phyloP scores from a whole-genome alignment of 345 rosid genomes.

The Camelina sativa region DNA sequence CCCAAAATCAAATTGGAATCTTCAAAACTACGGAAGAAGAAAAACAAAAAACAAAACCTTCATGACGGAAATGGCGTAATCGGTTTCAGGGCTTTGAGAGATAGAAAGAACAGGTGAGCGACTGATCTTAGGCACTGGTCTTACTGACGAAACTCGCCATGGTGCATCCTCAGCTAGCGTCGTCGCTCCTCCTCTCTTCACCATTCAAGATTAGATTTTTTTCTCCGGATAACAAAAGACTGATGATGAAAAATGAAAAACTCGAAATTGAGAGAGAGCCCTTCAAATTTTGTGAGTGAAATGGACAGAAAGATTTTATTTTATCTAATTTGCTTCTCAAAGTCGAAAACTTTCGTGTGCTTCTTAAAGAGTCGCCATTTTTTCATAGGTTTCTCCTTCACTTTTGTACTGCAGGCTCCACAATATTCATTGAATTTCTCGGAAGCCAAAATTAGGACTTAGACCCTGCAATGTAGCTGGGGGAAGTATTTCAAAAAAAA shows the following conservation, averaged over 20 bases:
- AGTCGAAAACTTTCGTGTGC: constrained; percentile 38
- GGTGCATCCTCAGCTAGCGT: constrained; percentile 77
- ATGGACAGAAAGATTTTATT: constrained; percentile 35
- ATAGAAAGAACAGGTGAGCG: constrained; percentile 69
- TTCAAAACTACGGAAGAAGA: background rate
- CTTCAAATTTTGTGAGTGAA: background rate
- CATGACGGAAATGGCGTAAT: constrained; percentile 70
- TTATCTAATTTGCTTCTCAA: background rate
- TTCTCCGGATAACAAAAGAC: background rate
- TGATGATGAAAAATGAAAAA: no score
- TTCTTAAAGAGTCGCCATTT: constrained; percentile 23
- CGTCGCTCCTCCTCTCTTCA: constrained; percentile 62
- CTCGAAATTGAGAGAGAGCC: constrained; percentile 13
- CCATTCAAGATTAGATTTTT: constrained; percentile 46
- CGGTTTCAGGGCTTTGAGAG: constrained; percentile 55
- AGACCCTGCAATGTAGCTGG: no score
- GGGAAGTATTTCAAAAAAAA: no score
- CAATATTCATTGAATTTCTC: no score
- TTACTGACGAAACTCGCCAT: constrained; percentile 73
- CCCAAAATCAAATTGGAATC: background rate
- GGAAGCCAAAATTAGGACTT: no score
- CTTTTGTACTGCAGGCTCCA: background rate
- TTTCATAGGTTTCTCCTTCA: constrained; percentile 34
- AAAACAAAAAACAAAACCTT: constrained; percentile 47
- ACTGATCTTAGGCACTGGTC: constrained; percentile 74